Base-by-base conservation (phyloP, 2,329 filamentous ascomycete genomes). In the Cladobotryum mycophilum region DNA sequence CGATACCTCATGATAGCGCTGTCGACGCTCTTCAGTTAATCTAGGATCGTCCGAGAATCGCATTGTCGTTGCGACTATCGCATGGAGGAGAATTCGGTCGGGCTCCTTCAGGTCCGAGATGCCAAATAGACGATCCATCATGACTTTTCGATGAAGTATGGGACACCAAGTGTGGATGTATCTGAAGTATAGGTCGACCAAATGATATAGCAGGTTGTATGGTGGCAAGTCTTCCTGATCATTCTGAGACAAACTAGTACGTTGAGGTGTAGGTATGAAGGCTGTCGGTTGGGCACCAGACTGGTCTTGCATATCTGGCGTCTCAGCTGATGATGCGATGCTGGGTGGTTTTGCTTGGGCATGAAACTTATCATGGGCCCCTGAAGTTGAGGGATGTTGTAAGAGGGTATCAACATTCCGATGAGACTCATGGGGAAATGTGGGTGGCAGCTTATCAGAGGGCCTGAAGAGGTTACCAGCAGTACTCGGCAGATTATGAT, bases 51-150 rank as follows among this genome's bases (percentile, higher is more conserved):
- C 85, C 0, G 88, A 95, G 64, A 90, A 96, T 25, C 89, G 83
- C 56, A 96, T 73, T 0, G 89, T 91, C 0, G 89, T 93, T 1
- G 89, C 89, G 4, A 96, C 89, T 49, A 96, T 95, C 5, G 91
- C 86, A 66, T 95, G 89, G 5, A 96, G 74, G 13, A 96, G 73
- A 49, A 95, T 86, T 40, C 86, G 79, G 63, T 96, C 90, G 2
- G 86, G 84, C 67, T 95, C 88, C 36, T 91, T 86, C 2, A 93
- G 72, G 1, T 84, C 80, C 0, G 84, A 81, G 1, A 85, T 81
- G 0, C 89, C 89, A 58, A 96, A 96, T 0, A 96, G 75, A 0
- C 84, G 82, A 59, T 95, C 88, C 8, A 96, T 68, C 0, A 89
- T 95, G 4, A 86, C 84, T 61, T 88, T 84, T 18, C 89, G 82